A percentile compares a stretch with the other conserved stretches of the same genome.
These are phyloP conservation scores for Triadica sebifera DNA, from an alignment of 345 rosid genomes.

Conservation along the genomic window DNA sequence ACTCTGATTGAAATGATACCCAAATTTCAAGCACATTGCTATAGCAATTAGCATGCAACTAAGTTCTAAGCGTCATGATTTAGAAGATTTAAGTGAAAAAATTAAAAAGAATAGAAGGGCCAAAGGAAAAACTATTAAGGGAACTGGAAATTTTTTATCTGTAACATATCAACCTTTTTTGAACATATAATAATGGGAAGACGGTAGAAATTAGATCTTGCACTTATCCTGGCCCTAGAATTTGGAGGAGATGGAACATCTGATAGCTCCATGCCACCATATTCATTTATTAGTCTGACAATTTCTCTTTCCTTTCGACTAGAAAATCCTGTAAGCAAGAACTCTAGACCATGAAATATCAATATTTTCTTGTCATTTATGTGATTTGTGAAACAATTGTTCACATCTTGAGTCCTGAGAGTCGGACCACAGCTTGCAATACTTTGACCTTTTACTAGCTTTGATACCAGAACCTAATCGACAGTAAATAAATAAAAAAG, in stretches of 20 bases:
- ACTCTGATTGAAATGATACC: too few species aligned
- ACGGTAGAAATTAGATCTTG: constrained; percentile 22
- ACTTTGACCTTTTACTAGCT: constrained; percentile 28
- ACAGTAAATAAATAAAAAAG: background rate
- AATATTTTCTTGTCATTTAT: constrained; percentile 23
- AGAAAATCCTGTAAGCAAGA: constrained; percentile 66
- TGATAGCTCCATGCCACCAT: constrained; percentile 54
- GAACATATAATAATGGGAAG: constrained; percentile 49
- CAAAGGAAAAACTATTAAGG: background rate
- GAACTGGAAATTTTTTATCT: too few species aligned
- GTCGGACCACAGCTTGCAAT: constrained; percentile 19
- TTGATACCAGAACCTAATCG: constrained; percentile 24
- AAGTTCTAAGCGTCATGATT: too few species aligned
- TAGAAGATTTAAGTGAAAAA: background rate
- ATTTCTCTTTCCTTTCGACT: constrained; percentile 49
- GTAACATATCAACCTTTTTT: constrained; percentile 44
- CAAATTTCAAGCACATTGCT: too few species aligned
- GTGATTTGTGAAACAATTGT: constrained; percentile 18
- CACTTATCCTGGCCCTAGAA: constrained; percentile 29
- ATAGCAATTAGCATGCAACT: too few species aligned
- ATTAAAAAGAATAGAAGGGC: background rate
- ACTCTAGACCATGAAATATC: constrained; percentile 46
- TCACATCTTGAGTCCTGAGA: constrained; percentile 22
- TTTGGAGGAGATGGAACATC: constrained; percentile 36
- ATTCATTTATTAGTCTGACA: constrained; percentile 40